These are phyloP conservation scores for Psilocybe subaeruginosa DNA, from an alignment of 768 basidiomycete species.

Conservation along the genomic window DNA sequence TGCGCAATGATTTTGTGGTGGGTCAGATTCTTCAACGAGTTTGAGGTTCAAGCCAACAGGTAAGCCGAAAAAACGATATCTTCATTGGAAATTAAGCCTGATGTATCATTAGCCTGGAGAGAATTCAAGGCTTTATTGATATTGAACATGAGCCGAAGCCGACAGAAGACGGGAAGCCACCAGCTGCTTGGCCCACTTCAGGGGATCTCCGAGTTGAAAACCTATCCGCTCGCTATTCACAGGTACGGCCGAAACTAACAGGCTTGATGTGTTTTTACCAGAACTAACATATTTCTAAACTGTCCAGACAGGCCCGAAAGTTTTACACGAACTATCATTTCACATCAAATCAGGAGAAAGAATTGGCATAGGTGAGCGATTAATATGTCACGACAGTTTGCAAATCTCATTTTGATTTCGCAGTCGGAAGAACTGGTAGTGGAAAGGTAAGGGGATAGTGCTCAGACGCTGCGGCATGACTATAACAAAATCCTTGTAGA, in stretches of 20 bases:
- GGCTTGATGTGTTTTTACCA: no score
- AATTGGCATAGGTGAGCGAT: conserved; percentile 25
- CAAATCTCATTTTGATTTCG: neutral
- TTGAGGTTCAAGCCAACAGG: conserved; percentile 43
- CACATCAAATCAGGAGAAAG: conserved; percentile 58
- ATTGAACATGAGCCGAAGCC: conserved; percentile 60
- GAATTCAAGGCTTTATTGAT: conserved; percentile 65
- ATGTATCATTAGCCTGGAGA: conserved; percentile 44
- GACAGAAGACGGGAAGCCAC: conserved; percentile 47
- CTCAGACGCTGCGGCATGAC: neutral
- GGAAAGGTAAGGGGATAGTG: conserved; percentile 38
- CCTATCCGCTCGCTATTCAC: conserved; percentile 59
- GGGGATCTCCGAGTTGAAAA: conserved; percentile 58
- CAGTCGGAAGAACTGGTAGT: conserved; percentile 48
- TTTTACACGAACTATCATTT: conserved; percentile 59
- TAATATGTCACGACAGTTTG: conserved; percentile 4
- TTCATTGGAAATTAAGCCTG: neutral
- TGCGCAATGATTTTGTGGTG: conserved; percentile 56
- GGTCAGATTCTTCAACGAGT: conserved; percentile 44
- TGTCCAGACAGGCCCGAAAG: conserved; percentile 46
- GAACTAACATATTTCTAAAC: neutral
- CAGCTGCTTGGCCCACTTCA: conserved; percentile 69
- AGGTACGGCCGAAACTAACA: conserved; percentile 6
- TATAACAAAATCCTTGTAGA: conserved; percentile 14
- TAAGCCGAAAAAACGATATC: conserved; percentile 1